These are phyloP conservation scores for Firmiana major DNA, from an alignment of 345 rosid species.

Conservation along the genomic window DNA sequence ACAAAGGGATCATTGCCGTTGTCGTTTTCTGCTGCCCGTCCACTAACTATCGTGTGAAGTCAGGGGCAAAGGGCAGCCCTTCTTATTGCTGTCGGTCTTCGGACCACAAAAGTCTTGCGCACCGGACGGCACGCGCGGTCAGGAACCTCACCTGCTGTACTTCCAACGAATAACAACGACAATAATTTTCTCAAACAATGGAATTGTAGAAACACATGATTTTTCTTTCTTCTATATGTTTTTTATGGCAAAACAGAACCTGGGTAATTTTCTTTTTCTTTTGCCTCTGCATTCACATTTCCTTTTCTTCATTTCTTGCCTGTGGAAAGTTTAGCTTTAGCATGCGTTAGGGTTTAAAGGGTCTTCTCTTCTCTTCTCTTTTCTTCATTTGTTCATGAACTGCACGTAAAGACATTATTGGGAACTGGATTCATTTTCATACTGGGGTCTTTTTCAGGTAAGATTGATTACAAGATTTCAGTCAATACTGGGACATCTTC, in stretches of 20 bases:
- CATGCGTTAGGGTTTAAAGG: background rate
- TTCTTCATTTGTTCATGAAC: background rate
- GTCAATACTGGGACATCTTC: background rate
- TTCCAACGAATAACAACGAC: background rate
- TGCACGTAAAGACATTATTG: background rate
- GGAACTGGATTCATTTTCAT: background rate
- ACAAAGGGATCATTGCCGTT: background rate
- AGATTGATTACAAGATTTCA: slow-evolving; percentile 7
- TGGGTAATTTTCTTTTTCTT: slow-evolving; percentile 14
- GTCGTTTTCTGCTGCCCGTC: slow-evolving; percentile 37
- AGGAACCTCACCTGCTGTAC: slow-evolving; percentile 23
- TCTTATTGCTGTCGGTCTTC: slow-evolving; percentile 13
- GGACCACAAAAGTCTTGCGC: slow-evolving; percentile 35
- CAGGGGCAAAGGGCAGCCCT: slow-evolving; percentile 12
- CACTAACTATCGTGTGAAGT: slow-evolving; percentile 9
- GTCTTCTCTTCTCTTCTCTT: background rate
- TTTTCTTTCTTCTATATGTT: background rate
- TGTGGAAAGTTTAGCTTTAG: background rate
- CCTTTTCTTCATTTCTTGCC: slow-evolving; percentile 19
- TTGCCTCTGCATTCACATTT: slow-evolving; percentile 26
- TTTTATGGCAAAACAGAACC: slow-evolving; percentile 15
- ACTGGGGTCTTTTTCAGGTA: slow-evolving; percentile 10
- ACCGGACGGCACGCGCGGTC: slow-evolving; percentile 85
- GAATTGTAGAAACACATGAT: slow-evolving; percentile 3
- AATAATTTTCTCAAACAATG: background rate